phyloP scores from a whole-genome alignment of 1,284 basidiomycete genomes.

The Inonotus hispidus region DNA sequence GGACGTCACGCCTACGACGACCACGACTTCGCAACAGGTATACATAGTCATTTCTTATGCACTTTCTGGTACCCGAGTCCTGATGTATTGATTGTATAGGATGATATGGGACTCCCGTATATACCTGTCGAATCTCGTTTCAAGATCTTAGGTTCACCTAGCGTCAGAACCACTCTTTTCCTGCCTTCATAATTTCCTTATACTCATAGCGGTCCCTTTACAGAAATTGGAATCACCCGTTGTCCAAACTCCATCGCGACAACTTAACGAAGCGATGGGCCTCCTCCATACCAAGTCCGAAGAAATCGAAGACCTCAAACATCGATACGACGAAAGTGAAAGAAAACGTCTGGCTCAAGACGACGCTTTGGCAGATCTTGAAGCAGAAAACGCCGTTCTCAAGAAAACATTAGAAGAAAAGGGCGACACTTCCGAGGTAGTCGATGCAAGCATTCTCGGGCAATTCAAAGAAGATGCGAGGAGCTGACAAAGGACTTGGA shows the following conservation, averaged over 20 bases:
- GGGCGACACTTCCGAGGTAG: background rate
- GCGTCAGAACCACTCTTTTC: background rate
- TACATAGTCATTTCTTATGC: background rate
- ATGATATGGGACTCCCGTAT: slow-evolving; percentile 2
- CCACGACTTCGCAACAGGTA: slow-evolving; percentile 12
- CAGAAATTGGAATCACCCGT: slow-evolving; percentile 9
- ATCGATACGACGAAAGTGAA: slow-evolving; percentile 3
- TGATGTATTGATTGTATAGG: background rate
- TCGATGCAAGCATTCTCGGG: background rate
- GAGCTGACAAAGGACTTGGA: slow-evolving; percentile 20
- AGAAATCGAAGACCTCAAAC: slow-evolving; percentile 31
- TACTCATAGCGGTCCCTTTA: background rate
- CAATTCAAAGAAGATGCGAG: slow-evolving; percentile 6
- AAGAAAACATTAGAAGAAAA: background rate
- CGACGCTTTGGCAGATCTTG: slow-evolving; percentile 10
- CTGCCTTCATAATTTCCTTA: background rate
- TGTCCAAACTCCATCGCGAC: slow-evolving; percentile 26
- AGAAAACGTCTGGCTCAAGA: slow-evolving; percentile 5
- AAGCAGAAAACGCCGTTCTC: slow-evolving; percentile 8
- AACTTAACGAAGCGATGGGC: slow-evolving; percentile 29
- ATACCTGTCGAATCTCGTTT: slow-evolving; percentile 5
- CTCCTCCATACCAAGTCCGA: slow-evolving; percentile 34
- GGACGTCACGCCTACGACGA: slow-evolving; percentile 6
- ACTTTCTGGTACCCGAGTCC: background rate
- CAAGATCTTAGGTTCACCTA: slow-evolving; percentile 12